Base-by-base conservation (phyloP, 176 grass and related monocot genomes). In the Triticum timopheevii region DNA sequence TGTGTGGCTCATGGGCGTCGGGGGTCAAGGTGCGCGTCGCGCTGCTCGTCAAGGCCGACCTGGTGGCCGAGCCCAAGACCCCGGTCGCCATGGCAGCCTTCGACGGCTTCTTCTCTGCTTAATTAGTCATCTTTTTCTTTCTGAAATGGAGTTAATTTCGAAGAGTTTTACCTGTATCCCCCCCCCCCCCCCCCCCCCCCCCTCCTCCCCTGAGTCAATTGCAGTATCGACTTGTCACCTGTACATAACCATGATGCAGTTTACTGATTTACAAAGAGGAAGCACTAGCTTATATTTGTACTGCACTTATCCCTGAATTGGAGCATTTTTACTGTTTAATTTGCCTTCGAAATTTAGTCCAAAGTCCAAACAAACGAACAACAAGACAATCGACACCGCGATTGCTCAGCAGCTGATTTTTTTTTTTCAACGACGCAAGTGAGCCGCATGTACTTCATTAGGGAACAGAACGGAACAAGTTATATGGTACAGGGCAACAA, bases 21-120 rank as follows among this genome's bases (percentile, higher is more conserved):
- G 91, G 61, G 44, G 77, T 82, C 16, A 79, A 44, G 83, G 88
- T 89, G 36, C 82, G 49, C 66, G 52, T 85, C 52, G 80, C 87
- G 63, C 79, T 62, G 49, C 31, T 92, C 25, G 73, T 10, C 30
- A 82, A 86, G 62, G 63, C 79, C 5, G 24, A 67, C 52, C 2
- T 44, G 10, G 70, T 89, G 15, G 12, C 63, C 65, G 91, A 93
- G 87, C 92, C 92, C 47, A 88, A 86, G 70, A 73, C 73, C 8
- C 24, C 73, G 3, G 2, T 82, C 10, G 56, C 69, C 10, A 1
- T 82, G 13, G 95, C 92, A 6, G 90, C 88, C 8, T 59, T 90
- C 28, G 82, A 86, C 17, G 92, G 92, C 40, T 12, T 93, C 81
- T 97, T 97, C 92, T 97, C 92, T 7, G 92, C 95, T 64, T 28